These are phyloP conservation scores for Pluteus cervinus DNA, from an alignment of 768 basidiomycete genomes.

Conservation along the genomic window DNA sequence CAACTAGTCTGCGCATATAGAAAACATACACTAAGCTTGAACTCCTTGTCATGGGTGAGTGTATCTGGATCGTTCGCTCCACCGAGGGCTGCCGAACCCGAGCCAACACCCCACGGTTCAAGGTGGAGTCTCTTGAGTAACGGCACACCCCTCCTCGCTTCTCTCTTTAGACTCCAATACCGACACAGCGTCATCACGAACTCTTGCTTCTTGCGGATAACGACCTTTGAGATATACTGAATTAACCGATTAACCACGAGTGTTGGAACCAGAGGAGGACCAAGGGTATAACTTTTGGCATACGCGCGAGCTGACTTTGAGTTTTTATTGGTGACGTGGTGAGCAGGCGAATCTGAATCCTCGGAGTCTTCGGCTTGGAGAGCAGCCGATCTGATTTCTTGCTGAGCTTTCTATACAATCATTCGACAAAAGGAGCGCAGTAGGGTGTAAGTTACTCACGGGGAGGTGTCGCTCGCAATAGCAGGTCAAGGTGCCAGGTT, in stretches of 20 bases:
- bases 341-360: conserved; percentile 29
- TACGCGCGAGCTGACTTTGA: conserved; percentile 87
- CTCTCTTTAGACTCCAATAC: conserved; percentile 98
- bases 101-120: conserved; percentile 99
- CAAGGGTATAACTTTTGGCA: conserved; percentile 86
- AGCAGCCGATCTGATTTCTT: conserved; percentile 51
- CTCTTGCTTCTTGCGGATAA: conserved; percentile 67
- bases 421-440: not conserved
- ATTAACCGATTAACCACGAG: conserved; percentile 77
- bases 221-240: conserved; percentile 66
- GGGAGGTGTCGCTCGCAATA: conserved; percentile 92
- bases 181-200: conserved; percentile 75
- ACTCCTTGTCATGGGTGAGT: conserved; percentile 73
- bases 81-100: too few species aligned
- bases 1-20: not conserved
- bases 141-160: conserved; percentile 89
- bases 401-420: conserved; percentile 55
- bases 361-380: conserved; percentile 46
- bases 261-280: conserved; percentile 86
- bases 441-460: conserved; percentile 36
- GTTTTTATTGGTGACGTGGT: conserved; percentile 32
- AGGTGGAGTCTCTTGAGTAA: conserved; percentile 88
- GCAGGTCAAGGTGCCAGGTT: conserved; percentile 66
- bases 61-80: conserved; percentile 60
- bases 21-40: conserved; percentile 70